A percentile compares a stretch with the other conserved stretches of the same genome.
These are phyloP conservation scores for Globisporangium polare DNA, from an alignment of 352 stramenopile species.

Conservation along the genomic window DNA sequence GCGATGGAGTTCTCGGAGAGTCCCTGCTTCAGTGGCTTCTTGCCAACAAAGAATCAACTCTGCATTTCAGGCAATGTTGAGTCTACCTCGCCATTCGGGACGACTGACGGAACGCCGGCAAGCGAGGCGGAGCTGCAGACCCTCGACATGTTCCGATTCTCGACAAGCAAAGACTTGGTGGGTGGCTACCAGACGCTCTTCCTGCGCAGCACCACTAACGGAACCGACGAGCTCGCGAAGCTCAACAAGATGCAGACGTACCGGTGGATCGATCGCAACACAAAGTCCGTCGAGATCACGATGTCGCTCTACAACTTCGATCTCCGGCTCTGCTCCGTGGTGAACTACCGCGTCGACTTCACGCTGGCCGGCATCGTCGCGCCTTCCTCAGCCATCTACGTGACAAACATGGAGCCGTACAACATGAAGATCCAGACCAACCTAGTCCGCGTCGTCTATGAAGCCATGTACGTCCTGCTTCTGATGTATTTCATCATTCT, in stretches of 20 bases:
- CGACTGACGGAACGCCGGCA: slow-evolving; percentile 9
- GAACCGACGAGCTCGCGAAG: slow-evolving; percentile 20
- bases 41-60: slow-evolving; percentile 31
- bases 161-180: slow-evolving; percentile 23
- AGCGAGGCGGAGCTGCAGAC: slow-evolving; percentile 21
- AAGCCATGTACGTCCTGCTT: slow-evolving; percentile 38
- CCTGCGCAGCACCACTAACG: slow-evolving; percentile 35
- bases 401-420: slow-evolving; percentile 65
- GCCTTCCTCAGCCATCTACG: slow-evolving; percentile 33
- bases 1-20: slow-evolving; percentile 28
- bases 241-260: slow-evolving; percentile 37
- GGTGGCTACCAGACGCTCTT: slow-evolving; percentile 57
- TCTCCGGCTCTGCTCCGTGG: slow-evolving; percentile 46
- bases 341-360: slow-evolving; percentile 47
- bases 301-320: slow-evolving; percentile 63
- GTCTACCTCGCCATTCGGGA: not conserved
- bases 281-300: slow-evolving; percentile 39
- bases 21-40: slow-evolving; percentile 41
- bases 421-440: slow-evolving; percentile 50
- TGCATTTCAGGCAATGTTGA: slow-evolving; percentile 14
- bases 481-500: slow-evolving; percentile 54
- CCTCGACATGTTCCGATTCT: slow-evolving; percentile 57
- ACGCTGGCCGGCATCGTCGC: slow-evolving; percentile 47
- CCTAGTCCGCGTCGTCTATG: slow-evolving; percentile 33
- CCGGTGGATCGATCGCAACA: slow-evolving; percentile 53